Evolutionary conservation across 306 rosid genomes (phyloP), one percentile per base, ranked within the genome.

Genomic region (Prunus kanzakura): DNA sequence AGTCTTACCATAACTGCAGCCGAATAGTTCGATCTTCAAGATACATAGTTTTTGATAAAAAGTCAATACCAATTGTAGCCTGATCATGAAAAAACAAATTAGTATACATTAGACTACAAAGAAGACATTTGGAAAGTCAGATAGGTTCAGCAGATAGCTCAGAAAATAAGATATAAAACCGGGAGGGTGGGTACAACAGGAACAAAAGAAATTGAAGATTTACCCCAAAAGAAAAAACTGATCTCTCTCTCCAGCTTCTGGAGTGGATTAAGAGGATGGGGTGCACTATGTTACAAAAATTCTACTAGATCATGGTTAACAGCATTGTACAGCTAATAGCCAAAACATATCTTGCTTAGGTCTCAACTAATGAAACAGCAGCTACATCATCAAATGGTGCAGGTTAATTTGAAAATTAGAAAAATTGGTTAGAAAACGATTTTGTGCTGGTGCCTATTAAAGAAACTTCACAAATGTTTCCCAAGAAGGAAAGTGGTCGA

Each of bases 21-120:
- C 88, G 85, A 51, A 82, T 81, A n/a, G 88, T 84, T 45, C 88
- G 82, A 68, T 87, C 90, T 80, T 87, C 90, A 66, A 87, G 90
- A 68, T 87, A 87, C 90, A 87, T 87, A 41, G 88, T 87, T 76
- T 87, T 87, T 25, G 88, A 87, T 5, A 84, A 75, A 87, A 87
- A 87, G 67, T 87, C 88, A 29, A 84, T 87, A 20, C 88, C 88
- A 51, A 84, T 84, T 27, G 88, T 87, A 52, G 86, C 90, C 90
- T 84, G 88, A 70, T 52, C 27, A 64, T 14, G 14, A 52, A 58
- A 27, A 57, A 29, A 19, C 0, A 29, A 56, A 29, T 30, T 70
- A 18, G 22, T 15, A 8, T 14, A 18, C 5, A 50, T 32, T 29
- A 30, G 19, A 30, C 25, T 13, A 29, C 15, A 50, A 50, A 18